These are phyloP conservation scores for Didymella arachidicola DNA, from an alignment of 2,329 filamentous ascomycete genomes.

Conservation along the genomic window DNA sequence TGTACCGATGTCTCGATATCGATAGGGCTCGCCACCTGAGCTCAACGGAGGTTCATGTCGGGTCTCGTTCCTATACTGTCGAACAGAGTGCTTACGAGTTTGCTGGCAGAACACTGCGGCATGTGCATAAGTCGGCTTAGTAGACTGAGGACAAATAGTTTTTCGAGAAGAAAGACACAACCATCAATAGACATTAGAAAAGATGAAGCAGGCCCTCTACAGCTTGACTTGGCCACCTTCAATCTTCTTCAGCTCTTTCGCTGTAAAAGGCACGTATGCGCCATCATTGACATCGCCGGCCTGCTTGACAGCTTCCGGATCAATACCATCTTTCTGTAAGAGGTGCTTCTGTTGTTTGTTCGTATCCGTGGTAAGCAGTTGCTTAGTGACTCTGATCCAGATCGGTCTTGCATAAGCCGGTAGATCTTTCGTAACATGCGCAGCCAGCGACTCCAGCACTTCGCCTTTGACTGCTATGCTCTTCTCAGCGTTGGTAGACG, in stretches of 20 bases:
- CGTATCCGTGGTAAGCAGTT: constrained; percentile 56
- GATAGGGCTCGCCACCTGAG: too few species aligned
- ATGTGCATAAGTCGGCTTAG: too few species aligned
- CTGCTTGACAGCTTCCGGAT: constrained; percentile 48
- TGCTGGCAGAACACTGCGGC: too few species aligned
- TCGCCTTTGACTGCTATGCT: constrained; percentile 21
- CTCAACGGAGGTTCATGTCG: too few species aligned
- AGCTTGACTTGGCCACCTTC: constrained; percentile 41
- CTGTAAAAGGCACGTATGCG: constrained; percentile 39
- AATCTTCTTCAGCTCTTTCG: constrained; percentile 37
- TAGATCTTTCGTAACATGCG: constrained; percentile 49
- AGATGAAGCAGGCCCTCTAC: constrained; percentile 9
- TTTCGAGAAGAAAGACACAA: too few species aligned
- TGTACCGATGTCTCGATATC: too few species aligned
- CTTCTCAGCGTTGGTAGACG: constrained; percentile 12
- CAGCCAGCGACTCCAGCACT: constrained; percentile 36
- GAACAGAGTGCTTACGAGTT: too few species aligned
- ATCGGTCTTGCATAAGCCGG: constrained; percentile 56
- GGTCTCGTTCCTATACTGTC: too few species aligned
- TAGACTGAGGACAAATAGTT: too few species aligned
- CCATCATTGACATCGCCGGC: constrained; percentile 47
- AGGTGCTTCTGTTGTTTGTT: constrained; percentile 57
- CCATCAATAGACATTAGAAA: too few species aligned
- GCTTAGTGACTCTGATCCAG: constrained; percentile 52
- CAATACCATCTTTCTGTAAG: constrained; percentile 54